Percentiles rank a stretch among this genome's conserved stretches.
phyloP scores from a whole-genome alignment of 192 early-diverging fungal species.

The Coemansia sp. region DNA sequence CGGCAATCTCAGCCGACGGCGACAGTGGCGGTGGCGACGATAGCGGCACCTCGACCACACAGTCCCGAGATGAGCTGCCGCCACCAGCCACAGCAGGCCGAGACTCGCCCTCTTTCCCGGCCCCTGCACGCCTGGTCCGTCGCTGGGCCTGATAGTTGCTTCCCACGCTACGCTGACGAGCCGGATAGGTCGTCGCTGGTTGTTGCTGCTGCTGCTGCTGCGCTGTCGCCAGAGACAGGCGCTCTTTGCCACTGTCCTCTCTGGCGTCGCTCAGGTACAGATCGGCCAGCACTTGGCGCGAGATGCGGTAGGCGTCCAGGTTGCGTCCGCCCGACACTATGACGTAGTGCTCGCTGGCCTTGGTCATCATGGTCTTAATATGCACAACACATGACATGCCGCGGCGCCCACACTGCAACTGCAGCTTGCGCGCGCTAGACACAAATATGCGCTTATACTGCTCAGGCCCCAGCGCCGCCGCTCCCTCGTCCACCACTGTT shows the following conservation, averaged over 20 bases:
- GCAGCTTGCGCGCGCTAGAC: constrained; percentile 53
- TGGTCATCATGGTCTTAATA: constrained; percentile 42
- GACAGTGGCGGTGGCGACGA: constrained; percentile 20
- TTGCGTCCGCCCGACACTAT: constrained; percentile 31
- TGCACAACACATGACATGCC: constrained; percentile 44
- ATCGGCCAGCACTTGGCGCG: constrained; percentile 24
- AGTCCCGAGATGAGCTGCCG: not conserved
- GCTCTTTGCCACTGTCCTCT: not conserved
- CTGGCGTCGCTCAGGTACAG: constrained; percentile 18
- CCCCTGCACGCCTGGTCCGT: not conserved
- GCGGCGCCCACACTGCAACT: constrained; percentile 20
- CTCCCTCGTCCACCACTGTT: constrained; percentile 39
- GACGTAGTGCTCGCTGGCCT: constrained; percentile 42
- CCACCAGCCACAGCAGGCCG: not conserved
- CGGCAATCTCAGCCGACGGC: constrained; percentile 18
- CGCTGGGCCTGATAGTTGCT: constrained; percentile 1
- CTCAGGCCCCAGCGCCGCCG: constrained; percentile 25
- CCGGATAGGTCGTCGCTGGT: constrained; percentile 3
- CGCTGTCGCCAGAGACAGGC: not conserved
- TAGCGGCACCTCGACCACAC: not conserved
- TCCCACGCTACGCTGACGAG: constrained; percentile 16
- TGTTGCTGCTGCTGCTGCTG: not conserved
- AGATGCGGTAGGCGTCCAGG: constrained; percentile 23
- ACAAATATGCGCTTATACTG: constrained; percentile 40
- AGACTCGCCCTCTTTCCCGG: not conserved